A percentile compares a stretch with the other conserved stretches of the same genome.
phyloP scores from a whole-genome alignment of 2,329 filamentous ascomycete species.

The Aspergillus sclerotialis region DNA sequence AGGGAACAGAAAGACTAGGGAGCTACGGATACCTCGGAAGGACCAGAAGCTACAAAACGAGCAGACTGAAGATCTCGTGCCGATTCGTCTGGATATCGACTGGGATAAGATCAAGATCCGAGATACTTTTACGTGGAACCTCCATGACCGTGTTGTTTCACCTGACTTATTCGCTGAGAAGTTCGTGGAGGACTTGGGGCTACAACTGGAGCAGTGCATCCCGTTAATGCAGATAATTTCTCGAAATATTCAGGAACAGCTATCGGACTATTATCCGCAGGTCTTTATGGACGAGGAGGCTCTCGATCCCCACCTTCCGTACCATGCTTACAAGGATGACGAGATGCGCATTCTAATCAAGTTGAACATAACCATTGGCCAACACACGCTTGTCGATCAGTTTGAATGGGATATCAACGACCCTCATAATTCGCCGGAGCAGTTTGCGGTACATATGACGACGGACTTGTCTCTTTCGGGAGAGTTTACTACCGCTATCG shows the following conservation, averaged over 20 bases:
- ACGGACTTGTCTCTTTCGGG: slow-evolving; percentile 84
- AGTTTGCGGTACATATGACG: slow-evolving; percentile 85
- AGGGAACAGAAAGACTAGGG: slow-evolving; percentile 66
- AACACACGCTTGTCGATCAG: slow-evolving; percentile 88
- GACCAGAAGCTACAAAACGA: slow-evolving; percentile 82
- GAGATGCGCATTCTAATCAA: slow-evolving; percentile 97
- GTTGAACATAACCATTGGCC: slow-evolving; percentile 94
- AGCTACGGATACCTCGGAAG: slow-evolving; percentile 67
- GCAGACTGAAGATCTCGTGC: slow-evolving; percentile 83
- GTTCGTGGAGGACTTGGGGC: slow-evolving; percentile 74
- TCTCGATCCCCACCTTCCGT: slow-evolving; percentile 81
- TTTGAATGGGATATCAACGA: slow-evolving; percentile 99
- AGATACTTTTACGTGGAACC: slow-evolving; percentile 98
- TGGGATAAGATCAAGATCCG: slow-evolving; percentile 92
- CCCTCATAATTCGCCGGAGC: slow-evolving; percentile 84
- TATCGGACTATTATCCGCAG: slow-evolving; percentile 89
- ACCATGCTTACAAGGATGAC: slow-evolving; percentile 94
- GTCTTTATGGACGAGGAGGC: slow-evolving; percentile 84
- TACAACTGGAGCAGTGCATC: slow-evolving; percentile 60
- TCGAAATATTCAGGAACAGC: slow-evolving; percentile 74
- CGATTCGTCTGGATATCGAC: slow-evolving; percentile 85
- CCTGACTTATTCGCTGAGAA: slow-evolving; percentile 80
- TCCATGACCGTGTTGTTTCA: slow-evolving; percentile 78
- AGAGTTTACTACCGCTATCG: slow-evolving; percentile 95
- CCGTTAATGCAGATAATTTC: slow-evolving; percentile 57